These are phyloP conservation scores for Oxytropis ochrocephala DNA, from an alignment of 306 rosid genomes.

Conservation along the genomic window DNA sequence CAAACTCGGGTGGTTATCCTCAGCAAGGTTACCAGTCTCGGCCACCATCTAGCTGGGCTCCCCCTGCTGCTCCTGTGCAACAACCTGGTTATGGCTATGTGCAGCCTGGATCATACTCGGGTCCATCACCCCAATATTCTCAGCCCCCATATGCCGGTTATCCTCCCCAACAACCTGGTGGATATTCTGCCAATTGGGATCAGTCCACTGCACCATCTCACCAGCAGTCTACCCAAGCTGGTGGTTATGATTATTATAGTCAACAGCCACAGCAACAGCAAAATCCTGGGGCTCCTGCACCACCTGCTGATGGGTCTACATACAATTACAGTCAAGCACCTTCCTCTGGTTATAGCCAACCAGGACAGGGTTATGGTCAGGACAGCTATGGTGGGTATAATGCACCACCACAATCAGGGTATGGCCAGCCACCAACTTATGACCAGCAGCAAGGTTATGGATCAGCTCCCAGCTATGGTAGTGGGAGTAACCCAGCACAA, in stretches of 20 bases:
- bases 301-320: conserved; percentile 56
- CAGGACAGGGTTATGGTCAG: conserved; percentile 74
- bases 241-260: conserved; percentile 76
- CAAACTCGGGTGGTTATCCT: conserved; percentile 69
- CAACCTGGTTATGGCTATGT: conserved; percentile 84
- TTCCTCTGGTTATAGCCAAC: conserved; percentile 67
- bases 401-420: conserved; percentile 69
- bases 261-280: conserved; percentile 66
- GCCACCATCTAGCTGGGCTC: conserved; percentile 81
- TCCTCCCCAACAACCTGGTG: conserved; percentile 65
- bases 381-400: conserved; percentile 73
- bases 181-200: conserved; percentile 79
- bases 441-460: conserved; percentile 87
- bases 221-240: conserved; percentile 61
- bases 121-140: conserved; percentile 63
- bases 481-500: conserved; percentile 53
- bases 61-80: conserved; percentile 64
- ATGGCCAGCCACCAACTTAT: conserved; percentile 69
- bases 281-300: conserved; percentile 61
- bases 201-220: conserved; percentile 56
- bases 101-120: conserved; percentile 80
- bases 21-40: conserved; percentile 96
- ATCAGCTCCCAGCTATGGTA: conserved; percentile 53
- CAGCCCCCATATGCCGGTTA: conserved; percentile 70
- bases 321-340: conserved; percentile 66